Base-by-base conservation (phyloP, 2,329 filamentous ascomycete genomes). In the Monosporascus cannonballus region DNA sequence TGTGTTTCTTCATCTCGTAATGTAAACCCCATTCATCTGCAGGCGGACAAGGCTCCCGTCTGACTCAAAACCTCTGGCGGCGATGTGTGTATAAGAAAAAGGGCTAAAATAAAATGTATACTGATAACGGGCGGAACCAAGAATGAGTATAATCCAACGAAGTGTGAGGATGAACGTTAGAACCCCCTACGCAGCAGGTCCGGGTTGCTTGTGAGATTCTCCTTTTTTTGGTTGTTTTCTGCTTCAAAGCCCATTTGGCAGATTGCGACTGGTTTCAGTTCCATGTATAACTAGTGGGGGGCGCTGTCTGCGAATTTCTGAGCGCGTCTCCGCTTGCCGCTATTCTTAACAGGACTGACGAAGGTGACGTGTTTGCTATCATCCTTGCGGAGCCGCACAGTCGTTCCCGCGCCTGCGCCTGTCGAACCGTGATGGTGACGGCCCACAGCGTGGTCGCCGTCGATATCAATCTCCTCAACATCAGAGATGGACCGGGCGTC, bases 401-500 rank as follows among this genome's bases (percentile, higher is more conserved):
- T 69, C 9, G 69, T 68, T 36, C 66, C 64, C 2, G 67, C 50
- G 25, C 71, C 71, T 41, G 63, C 58, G n/a, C 59, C 62, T 38
- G 61, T 62, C 18, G 67, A 60, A 14, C 69, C 72, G 25, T 74
- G 64, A 54, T 71, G 70, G 51, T 73, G 75, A 27, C 74, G 71
- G 24, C 73, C 58, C 38, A 56, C 63, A 48, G 79, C 73, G 54
- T 77, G 71, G 44, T 81, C 80, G 52, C 84, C 80, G 47, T 84
- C 82, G 20, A 84, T 72, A 27, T 77, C 78, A 52, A 86, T 83
- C 61, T 86, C 83, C 27, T 81, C 78, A 39, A 85, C 76, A 60
- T 85, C 81, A 11, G 80, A 80, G 24, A 81, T 74, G 3, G 78
- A 76, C 54, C 81, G 81, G n/a, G 81, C 75, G 25, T 84, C 84